These are phyloP conservation scores for Pseudomassariella vexata DNA, from an alignment of 2,329 filamentous ascomycete species.

Conservation along the genomic window DNA sequence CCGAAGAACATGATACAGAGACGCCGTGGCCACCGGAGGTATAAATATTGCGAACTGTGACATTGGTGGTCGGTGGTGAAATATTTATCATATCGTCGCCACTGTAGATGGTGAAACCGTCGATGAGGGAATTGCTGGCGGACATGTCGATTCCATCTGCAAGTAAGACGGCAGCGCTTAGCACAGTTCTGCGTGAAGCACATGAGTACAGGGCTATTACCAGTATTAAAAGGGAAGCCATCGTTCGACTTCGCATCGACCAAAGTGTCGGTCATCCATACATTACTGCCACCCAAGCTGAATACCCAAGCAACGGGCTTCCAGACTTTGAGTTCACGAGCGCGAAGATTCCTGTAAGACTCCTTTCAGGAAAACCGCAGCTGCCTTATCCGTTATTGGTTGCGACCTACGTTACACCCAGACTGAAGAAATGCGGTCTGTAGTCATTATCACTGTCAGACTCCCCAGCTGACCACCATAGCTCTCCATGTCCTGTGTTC, in stretches of 20 bases:
- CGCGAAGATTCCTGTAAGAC: conserved; percentile 7
- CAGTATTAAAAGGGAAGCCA: conserved; percentile 16
- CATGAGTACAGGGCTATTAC: not conserved
- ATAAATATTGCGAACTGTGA: conserved; percentile 14
- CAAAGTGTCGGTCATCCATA: conserved; percentile 15
- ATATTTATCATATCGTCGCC: conserved; percentile 17
- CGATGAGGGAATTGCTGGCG: conserved; percentile 13
- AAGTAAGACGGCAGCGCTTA: not conserved
- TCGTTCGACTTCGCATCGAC: conserved; percentile 13
- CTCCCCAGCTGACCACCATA: conserved; percentile 13
- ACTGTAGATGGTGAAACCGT: conserved; percentile 14
- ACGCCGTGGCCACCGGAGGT: conserved; percentile 15
- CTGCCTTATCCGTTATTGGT: not conserved
- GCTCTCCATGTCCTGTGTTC: conserved; percentile 10
- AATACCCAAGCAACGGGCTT: conserved; percentile 17
- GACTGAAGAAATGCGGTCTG: conserved; percentile 15
- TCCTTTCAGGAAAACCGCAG: not conserved
- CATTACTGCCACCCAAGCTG: conserved; percentile 11
- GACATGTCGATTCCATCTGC: conserved; percentile 14
- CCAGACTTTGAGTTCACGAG: conserved; percentile 14
- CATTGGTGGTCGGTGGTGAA: conserved; percentile 13
- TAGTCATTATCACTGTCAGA: conserved; percentile 11
- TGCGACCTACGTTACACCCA: conserved; percentile 8
- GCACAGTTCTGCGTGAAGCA: not conserved
- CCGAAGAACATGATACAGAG: conserved; percentile 13